These are phyloP conservation scores for Lentinus brumalis DNA, from an alignment of 768 basidiomycete species.

Conservation along the genomic window DNA sequence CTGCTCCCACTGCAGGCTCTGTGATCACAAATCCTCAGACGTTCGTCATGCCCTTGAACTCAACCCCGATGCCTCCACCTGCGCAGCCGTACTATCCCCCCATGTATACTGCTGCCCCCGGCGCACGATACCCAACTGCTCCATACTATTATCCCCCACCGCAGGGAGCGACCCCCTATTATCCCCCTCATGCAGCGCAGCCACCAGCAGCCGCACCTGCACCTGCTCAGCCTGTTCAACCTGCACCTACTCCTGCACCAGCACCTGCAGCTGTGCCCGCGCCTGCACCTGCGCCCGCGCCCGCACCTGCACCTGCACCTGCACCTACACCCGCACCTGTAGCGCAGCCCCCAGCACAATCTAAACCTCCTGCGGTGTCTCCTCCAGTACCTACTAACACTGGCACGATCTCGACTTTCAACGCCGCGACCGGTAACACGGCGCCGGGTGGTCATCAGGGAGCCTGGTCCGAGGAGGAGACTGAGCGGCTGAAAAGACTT, in stretches of 20 bases:
- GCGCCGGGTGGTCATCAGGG: constrained; percentile 56
- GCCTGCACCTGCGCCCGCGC: constrained; percentile 20
- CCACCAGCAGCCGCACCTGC: constrained; percentile 29
- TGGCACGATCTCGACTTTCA: constrained; percentile 27
- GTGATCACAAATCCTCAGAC: constrained; percentile 73
- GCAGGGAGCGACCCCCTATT: constrained; percentile 26
- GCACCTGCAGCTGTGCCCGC: constrained; percentile 25
- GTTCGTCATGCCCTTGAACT: constrained; percentile 69
- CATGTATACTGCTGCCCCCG: constrained; percentile 36
- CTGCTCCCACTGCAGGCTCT: constrained; percentile 40
- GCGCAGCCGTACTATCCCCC: constrained; percentile 43
- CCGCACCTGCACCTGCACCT: constrained; percentile 21
- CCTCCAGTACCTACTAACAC: constrained; percentile 19
- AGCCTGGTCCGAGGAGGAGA: constrained; percentile 80
- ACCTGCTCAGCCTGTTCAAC: constrained; percentile 4
- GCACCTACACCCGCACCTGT: constrained; percentile 19
- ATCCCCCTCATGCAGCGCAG: constrained; percentile 25
- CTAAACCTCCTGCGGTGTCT: constrained; percentile 9
- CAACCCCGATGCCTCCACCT: constrained; percentile 44
- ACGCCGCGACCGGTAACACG: constrained; percentile 26
- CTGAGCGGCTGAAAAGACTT: constrained; percentile 63
- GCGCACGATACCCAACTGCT: constrained; percentile 55
- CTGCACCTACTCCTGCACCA: constrained; percentile 6
- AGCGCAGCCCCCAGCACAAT: constrained; percentile 5
- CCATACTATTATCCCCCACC: constrained; percentile 65